These are phyloP conservation scores for Chaetomium olivaceum DNA, from an alignment of 2,329 filamentous ascomycete genomes.

Conservation along the genomic window DNA sequence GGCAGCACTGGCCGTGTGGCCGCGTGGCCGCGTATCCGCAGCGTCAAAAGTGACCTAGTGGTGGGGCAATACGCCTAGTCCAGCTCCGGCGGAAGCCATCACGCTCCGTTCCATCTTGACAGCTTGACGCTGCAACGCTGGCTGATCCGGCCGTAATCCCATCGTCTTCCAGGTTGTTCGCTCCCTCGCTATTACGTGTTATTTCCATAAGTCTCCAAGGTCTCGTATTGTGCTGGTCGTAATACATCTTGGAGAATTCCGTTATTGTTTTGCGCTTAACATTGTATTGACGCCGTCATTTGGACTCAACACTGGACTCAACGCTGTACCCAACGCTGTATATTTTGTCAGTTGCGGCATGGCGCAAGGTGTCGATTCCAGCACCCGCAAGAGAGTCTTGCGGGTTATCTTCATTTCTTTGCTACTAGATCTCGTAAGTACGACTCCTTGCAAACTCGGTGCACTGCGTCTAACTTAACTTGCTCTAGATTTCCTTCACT, in stretches of 20 bases:
- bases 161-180: conserved; percentile 1
- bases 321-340: neutral
- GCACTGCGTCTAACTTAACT: conserved; percentile 15
- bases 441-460: neutral
- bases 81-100: conserved; percentile 6
- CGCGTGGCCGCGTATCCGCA: neutral
- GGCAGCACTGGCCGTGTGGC: neutral
- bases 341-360: conserved; percentile 35
- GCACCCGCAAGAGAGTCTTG: conserved; percentile 75
- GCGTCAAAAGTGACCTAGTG: conserved; percentile 1
- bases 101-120: conserved; percentile 19
- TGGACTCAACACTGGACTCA: neutral
- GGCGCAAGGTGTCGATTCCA: conserved; percentile 49
- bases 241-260: conserved; percentile 2
- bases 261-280: neutral
- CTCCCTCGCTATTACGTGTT: neutral
- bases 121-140: conserved; percentile 26
- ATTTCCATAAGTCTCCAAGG: neutral
- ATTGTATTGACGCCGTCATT: neutral
- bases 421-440: conserved; percentile 79
- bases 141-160: neutral
- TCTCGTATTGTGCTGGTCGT: conserved; percentile 23
- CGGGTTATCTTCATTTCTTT: conserved; percentile 87
- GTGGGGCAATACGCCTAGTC: conserved; percentile 3
- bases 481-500: conserved; percentile 84